phyloP scores from a whole-genome alignment of 176 grass and related monocot species.

The Metroxylon sagu region DNA sequence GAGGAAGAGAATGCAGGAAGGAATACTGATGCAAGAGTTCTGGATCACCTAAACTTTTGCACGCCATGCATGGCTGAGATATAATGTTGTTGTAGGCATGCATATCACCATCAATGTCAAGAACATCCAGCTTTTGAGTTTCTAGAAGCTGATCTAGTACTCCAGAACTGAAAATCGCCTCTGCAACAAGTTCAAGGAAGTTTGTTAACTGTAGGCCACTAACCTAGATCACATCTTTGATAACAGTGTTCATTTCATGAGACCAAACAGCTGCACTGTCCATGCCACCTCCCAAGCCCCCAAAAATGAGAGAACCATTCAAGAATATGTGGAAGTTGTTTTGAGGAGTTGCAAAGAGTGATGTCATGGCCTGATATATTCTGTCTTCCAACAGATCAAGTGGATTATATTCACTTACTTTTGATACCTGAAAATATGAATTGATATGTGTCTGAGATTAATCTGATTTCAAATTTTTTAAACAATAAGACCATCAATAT shows the following conservation, averaged over 20 bases:
- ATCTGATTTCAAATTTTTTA: too few species aligned
- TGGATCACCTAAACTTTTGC: constrained; percentile 42
- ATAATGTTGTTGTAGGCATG: constrained; percentile 68
- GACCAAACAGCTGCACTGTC: constrained; percentile 22
- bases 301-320: constrained; percentile 64
- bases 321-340: constrained; percentile 85
- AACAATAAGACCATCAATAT: too few species aligned
- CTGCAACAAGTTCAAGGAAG: constrained; percentile 54
- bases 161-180: constrained; percentile 52
- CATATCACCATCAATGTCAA: constrained; percentile 88
- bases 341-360: constrained; percentile 65
- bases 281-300: constrained; percentile 59
- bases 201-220: constrained; percentile 44
- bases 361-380: constrained; percentile 49
- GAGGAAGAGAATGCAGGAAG: constrained; percentile 51
- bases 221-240: constrained; percentile 44
- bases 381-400: constrained; percentile 91
- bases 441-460: background rate
- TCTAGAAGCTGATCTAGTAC: constrained; percentile 45
- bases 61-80: constrained; percentile 58
- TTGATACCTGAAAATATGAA: constrained; percentile 47
- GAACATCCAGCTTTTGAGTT: constrained; percentile 73
- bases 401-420: constrained; percentile 64
- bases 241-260: constrained; percentile 28
- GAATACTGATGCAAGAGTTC: constrained; percentile 44